These are phyloP conservation scores for Lonicera japonica DNA, from an alignment of 129 eudicot species.

Conservation along the genomic window DNA sequence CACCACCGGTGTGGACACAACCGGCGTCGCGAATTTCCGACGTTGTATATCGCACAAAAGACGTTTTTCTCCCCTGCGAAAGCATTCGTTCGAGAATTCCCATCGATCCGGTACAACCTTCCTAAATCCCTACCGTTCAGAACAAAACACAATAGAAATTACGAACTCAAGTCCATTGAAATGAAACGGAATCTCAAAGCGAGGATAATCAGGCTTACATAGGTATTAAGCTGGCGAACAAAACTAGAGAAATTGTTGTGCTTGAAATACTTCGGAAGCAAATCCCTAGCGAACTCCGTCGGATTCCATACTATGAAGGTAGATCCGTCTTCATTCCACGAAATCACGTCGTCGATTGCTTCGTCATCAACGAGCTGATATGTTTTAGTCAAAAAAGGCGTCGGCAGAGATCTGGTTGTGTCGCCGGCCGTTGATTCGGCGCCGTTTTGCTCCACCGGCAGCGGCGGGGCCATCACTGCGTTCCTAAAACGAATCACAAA, in stretches of 20 bases:
- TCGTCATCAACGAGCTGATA: constrained; percentile 84
- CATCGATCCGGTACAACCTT: constrained; percentile 95
- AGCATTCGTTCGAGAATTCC: constrained; percentile 86
- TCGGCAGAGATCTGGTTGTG: constrained; percentile 63
- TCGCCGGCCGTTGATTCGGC: constrained; percentile 55
- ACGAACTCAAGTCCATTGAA: background rate
- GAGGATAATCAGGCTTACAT: constrained; percentile 46
- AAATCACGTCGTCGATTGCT: constrained; percentile 64
- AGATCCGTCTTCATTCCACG: constrained; percentile 99
- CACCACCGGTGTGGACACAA: constrained; percentile 10
- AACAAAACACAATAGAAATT: background rate
- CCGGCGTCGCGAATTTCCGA: constrained; percentile 41
- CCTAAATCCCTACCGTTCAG: constrained; percentile 64
- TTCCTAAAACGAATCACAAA: constrained; percentile 8
- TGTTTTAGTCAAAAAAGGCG: constrained; percentile 89
- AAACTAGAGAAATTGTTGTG: constrained; percentile 97
- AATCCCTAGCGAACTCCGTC: constrained; percentile 81
- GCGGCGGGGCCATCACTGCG: constrained; percentile 42
- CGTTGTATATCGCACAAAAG: constrained; percentile 85
- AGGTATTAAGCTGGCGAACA: constrained; percentile 93
- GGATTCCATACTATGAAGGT: constrained; percentile 94
- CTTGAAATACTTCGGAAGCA: constrained; percentile 86
- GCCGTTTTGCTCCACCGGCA: constrained; percentile 46
- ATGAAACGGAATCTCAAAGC: constrained; percentile 2
- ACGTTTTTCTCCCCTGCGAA: constrained; percentile 68